Evolutionary conservation across 106 monocot species (phyloP).

Genomic region (Acorus gramineus): DNA sequence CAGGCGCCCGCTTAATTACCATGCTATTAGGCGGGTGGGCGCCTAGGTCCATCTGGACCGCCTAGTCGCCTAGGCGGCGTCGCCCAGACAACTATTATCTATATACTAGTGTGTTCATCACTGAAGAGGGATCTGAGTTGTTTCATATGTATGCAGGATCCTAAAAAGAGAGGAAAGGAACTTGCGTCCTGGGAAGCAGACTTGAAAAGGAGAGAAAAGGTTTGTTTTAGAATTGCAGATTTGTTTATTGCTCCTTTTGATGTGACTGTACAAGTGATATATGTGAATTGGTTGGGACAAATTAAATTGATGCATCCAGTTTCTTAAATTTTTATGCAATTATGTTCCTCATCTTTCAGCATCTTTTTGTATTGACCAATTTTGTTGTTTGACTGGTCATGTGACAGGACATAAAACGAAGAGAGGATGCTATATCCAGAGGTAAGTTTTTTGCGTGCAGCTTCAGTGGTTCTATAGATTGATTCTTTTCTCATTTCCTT

Average conservation of each 20-base stretch:
- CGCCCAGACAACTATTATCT: too few relatives aligned
- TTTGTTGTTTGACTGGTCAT: background rate
- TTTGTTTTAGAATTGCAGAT: conserved; percentile 2
- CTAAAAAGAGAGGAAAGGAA: conserved; percentile 48
- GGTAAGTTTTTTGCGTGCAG: conserved; percentile 5
- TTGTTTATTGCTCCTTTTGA: too few relatives aligned
- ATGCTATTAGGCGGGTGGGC: too few relatives aligned
- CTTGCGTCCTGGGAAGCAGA: conserved; percentile 58
- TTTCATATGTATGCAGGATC: conserved; percentile 17
- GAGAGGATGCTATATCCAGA: conserved; percentile 32
- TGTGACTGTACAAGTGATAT: too few relatives aligned
- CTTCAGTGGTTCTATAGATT: background rate
- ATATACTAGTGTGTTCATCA: background rate
- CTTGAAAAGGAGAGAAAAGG: conserved; percentile 50
- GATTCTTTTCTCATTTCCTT: background rate
- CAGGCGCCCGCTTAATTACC: too few relatives aligned
- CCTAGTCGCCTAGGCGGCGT: too few relatives aligned
- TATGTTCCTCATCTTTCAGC: background rate
- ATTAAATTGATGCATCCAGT: background rate
- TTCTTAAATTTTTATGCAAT: background rate
- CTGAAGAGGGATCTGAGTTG: background rate
- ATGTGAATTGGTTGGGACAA: too few relatives aligned
- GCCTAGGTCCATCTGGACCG: too few relatives aligned
- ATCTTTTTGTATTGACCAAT: background rate
- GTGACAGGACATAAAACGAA: conserved; percentile 31